These are phyloP conservation scores for Xylaria sp. DNA, from an alignment of 2,329 filamentous ascomycete genomes.

Conservation along the genomic window DNA sequence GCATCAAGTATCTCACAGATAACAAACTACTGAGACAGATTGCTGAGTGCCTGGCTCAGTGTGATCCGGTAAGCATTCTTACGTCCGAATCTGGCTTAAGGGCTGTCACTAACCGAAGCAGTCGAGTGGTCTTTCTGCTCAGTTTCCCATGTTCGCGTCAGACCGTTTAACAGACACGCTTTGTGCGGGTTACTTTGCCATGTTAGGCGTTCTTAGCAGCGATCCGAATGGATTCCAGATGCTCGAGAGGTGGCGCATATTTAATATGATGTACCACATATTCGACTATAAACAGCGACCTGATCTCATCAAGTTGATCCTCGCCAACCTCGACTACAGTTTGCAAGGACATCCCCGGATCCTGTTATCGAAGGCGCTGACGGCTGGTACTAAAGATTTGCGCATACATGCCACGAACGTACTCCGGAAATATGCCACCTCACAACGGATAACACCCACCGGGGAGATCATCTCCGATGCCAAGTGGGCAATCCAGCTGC, in stretches of 20 bases:
- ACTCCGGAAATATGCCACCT: conserved; percentile 76
- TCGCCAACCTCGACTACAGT: conserved; percentile 89
- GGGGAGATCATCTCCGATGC: conserved; percentile 56
- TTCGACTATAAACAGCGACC: conserved; percentile 85
- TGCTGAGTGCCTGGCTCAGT: conserved; percentile 90
- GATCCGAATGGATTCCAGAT: conserved; percentile 80
- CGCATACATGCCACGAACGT: conserved; percentile 85
- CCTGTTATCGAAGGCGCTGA: conserved; percentile 88
- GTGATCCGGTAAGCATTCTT: conserved; percentile 64
- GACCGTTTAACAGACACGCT: conserved; percentile 81
- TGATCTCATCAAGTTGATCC: conserved; percentile 81
- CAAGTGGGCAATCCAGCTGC: conserved; percentile 90
- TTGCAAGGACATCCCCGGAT: conserved; percentile 85
- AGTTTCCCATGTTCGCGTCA: conserved; percentile 81
- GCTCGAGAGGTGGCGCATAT: conserved; percentile 93
- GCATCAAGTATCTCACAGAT: conserved; percentile 77
- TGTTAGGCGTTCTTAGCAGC: conserved; percentile 80
- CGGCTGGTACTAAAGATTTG: conserved; percentile 84
- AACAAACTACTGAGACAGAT: conserved; percentile 92
- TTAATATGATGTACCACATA: conserved; percentile 99
- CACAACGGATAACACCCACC: conserved; percentile 38
- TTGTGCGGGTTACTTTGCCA: conserved; percentile 87
- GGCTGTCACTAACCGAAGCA: conserved; percentile 30
- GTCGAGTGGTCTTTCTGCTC: conserved; percentile 70
- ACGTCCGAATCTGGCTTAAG: neutral